Percentiles rank a stretch among this genome's conserved stretches.
phyloP scores from a whole-genome alignment of 1,284 basidiomycete species.

The Apiotrichum mycotoxinovorans region DNA sequence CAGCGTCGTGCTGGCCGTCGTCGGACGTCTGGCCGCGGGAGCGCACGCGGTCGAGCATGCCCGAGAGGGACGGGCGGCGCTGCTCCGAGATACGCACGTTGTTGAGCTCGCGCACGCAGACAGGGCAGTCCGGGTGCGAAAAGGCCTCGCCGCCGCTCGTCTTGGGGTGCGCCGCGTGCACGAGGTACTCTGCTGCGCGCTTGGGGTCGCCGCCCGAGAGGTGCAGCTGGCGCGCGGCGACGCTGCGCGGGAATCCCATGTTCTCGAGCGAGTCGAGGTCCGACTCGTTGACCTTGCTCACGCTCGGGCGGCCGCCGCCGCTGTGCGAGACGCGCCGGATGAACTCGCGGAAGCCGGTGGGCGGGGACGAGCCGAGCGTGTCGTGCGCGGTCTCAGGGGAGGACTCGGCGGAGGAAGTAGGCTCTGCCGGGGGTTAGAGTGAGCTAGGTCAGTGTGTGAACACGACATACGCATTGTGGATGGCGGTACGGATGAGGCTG shows the following conservation, averaged over 20 bases:
- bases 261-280: conserved; percentile 12
- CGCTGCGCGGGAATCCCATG: conserved; percentile 18
- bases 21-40: conserved; percentile 2
- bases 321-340: conserved; percentile 13
- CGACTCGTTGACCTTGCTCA: not conserved
- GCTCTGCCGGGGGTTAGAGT: not conserved
- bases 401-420: not conserved
- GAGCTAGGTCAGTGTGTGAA: too few species aligned
- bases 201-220: conserved; percentile 8
- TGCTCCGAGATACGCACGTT: conserved; percentile 14
- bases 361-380: not conserved
- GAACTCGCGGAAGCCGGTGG: conserved; percentile 6
- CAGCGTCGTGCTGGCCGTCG: not conserved
- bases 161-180: conserved; percentile 21
- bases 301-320: not conserved
- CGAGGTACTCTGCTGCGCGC: conserved; percentile 15
- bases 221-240: conserved; percentile 10
- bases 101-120: conserved; percentile 17
- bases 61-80: conserved; percentile 8
- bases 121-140: conserved; percentile 27
- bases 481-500: too few species aligned
- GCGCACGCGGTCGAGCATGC: conserved; percentile 11
- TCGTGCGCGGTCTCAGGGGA: not conserved
- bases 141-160: conserved; percentile 42
- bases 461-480: too few species aligned